These are phyloP conservation scores for Bryum argenteum DNA, from an alignment of 225 moss, liverwort and hornwort species.

Conservation along the genomic window DNA sequence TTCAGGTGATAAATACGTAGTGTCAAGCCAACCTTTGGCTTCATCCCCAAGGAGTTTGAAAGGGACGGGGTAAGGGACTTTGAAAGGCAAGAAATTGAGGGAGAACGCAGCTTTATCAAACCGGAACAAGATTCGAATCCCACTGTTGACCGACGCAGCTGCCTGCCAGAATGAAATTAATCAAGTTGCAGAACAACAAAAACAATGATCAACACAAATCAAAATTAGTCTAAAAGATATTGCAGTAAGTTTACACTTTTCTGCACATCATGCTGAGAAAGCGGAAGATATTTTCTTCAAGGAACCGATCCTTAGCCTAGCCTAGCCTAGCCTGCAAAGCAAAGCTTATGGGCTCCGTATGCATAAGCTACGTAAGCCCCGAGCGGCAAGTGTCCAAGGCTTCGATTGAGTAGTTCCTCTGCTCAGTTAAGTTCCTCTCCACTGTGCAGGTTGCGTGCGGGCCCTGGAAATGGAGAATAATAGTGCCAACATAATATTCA, in stretches of 20 bases:
- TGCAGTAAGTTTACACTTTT: too few species aligned
- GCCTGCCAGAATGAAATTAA: slow-evolving; percentile 56
- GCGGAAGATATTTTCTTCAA: not conserved
- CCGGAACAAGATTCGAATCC: slow-evolving; percentile 73
- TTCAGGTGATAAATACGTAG: slow-evolving; percentile 83
- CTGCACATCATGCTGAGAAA: not conserved
- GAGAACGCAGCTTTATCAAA: slow-evolving; percentile 91
- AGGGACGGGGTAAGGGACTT: slow-evolving; percentile 95
- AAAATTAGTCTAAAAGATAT: too few species aligned
- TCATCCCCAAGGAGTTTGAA: slow-evolving; percentile 88
- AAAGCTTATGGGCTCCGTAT: not conserved
- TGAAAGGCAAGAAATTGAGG: slow-evolving; percentile 83
- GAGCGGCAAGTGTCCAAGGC: not conserved
- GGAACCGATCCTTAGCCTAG: not conserved
- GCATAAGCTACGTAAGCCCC: not conserved
- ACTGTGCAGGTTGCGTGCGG: too few species aligned
- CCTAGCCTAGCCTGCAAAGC: too few species aligned
- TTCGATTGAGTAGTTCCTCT: not conserved
- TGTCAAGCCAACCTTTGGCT: slow-evolving; percentile 98
- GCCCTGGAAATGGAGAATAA: too few species aligned
- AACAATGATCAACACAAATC: too few species aligned
- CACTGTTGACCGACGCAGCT: slow-evolving; percentile 67
- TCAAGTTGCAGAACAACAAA: slow-evolving; percentile 15
- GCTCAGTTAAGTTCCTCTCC: too few species aligned
- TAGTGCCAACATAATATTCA: not conserved